These are phyloP conservation scores for Calonectria honghensis DNA, from an alignment of 2,329 filamentous ascomycete species.

Conservation along the genomic window DNA sequence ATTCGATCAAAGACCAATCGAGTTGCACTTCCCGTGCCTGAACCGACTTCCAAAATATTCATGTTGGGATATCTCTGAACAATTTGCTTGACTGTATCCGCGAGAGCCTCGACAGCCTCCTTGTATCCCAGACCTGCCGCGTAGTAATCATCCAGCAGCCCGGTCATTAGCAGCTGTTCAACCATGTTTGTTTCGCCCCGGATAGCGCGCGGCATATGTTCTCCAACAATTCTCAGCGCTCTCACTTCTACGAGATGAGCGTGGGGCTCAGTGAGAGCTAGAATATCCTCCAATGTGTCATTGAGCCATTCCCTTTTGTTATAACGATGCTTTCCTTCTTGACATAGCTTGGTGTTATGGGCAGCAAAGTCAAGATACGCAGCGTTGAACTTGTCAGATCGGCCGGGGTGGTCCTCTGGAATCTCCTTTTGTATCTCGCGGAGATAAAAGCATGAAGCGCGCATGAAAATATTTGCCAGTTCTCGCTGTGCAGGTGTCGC, in stretches of 20 bases:
- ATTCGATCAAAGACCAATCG: conserved; percentile 1
- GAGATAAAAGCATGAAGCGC: conserved; percentile 7
- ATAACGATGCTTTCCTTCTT: conserved; percentile 3
- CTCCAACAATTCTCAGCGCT: conserved; percentile 2
- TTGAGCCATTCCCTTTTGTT: conserved; percentile 9
- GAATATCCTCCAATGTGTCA: conserved; percentile 9
- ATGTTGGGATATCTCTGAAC: conserved; percentile 14
- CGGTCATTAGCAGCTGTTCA: conserved; percentile 8
- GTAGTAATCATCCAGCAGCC: conserved; percentile 14
- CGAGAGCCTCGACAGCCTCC: background rate
- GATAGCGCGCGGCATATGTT: conserved; percentile 9
- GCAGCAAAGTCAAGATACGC: conserved; percentile 8
- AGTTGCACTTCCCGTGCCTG: conserved; percentile 20
- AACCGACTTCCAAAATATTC: conserved; percentile 19
- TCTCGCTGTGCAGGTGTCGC: background rate
- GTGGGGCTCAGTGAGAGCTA: background rate
- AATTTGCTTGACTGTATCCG: conserved; percentile 16
- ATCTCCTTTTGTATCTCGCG: conserved; percentile 1
- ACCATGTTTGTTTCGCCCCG: conserved; percentile 1
- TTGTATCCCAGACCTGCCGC: conserved; percentile 3
- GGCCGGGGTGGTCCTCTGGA: conserved; percentile 14
- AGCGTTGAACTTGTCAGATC: conserved; percentile 4
- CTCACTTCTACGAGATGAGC: conserved; percentile 1
- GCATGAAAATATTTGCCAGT: conserved; percentile 1
- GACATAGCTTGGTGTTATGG: background rate